Base-by-base conservation (phyloP, 768 basidiomycete genomes). In the Phanerochaete carnosa region DNA sequence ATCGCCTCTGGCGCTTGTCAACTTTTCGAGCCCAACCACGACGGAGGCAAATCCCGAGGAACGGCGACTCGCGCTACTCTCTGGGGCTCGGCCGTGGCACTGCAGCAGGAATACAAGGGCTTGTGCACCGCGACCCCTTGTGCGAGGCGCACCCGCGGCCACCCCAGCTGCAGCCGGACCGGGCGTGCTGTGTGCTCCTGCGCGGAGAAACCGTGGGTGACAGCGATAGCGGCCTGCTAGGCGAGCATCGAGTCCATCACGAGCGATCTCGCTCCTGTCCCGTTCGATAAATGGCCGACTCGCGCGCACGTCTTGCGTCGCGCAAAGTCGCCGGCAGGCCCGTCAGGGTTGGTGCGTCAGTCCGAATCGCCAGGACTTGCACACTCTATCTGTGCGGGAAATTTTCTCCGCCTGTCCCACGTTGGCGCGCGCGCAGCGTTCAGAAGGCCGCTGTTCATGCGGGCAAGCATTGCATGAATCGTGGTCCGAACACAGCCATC, bases 11-110 rank as follows among this genome's bases (percentile, higher is more conserved):
- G 52, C 52, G 54, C 32, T 7, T n/a, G 54, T 28, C 54, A 32
- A 32, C 30, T 19, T 19, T 30, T 28, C 26, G 50, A n/a, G 11
- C 50, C 19, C 50, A 26, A 11, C 2, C 15, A 8, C 51, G 23
- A 55, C 35, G 54, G 54, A 55, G 54, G 54, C 54, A 55, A 55
- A 55, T 55, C 54, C 54, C 54, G 54, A 32, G 25, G 25, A 15
- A 22, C 22, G 22, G 29, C 52, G 32, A 16, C 2, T 29, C 3
- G 33, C 52, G 29, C 52, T 29, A 54, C 52, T 29, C 52, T 15
- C 22, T 19, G 19, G 30, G 32, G 30, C 32, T 32, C 32, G 32
- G 30, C n/a, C 30, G 52, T 13, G 8, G 11, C 50, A 26, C 2
- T n/a, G 45, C 45, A 7, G 45, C 45, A 19, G 6, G 45, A 46